A percentile compares a stretch with the other conserved stretches of the same genome.
phyloP scores from a whole-genome alignment of 2,329 filamentous ascomycete genomes.

The Cladobotryum protrusum region DNA sequence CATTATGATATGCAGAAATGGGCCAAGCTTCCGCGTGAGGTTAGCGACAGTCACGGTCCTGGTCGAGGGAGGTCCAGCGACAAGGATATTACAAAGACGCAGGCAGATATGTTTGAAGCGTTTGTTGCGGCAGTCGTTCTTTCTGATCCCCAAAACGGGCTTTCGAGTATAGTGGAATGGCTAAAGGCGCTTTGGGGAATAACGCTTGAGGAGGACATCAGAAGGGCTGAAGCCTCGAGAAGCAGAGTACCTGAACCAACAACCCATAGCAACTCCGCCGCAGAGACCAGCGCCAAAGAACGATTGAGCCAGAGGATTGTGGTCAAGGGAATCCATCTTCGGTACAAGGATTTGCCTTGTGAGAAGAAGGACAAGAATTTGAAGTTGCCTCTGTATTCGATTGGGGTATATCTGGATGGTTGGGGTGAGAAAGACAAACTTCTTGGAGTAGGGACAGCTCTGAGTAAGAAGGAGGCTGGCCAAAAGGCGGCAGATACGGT shows the following conservation, averaged over 20 bases:
- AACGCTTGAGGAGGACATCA: conserved; percentile 52
- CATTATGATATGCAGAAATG: conserved; percentile 65
- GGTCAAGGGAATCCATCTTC: conserved; percentile 51
- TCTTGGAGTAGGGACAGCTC: conserved; percentile 57
- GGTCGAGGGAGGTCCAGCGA: conserved; percentile 28
- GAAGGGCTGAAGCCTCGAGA: conserved; percentile 17
- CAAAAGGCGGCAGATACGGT: conserved; percentile 59
- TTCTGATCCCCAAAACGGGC: conserved; percentile 58
- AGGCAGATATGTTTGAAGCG: conserved; percentile 85
- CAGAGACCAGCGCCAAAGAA: conserved; percentile 22
- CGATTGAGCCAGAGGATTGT: conserved; percentile 37
- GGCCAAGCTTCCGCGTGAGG: conserved; percentile 49
- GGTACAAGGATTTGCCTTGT: conserved; percentile 52
- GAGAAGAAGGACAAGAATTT: conserved; percentile 48
- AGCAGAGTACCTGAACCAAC: conserved; percentile 5
- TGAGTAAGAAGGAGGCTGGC: conserved; percentile 64
- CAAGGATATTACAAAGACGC: conserved; percentile 62
- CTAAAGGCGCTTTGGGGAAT: conserved; percentile 68
- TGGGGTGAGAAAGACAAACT: conserved; percentile 59
- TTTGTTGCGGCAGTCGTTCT: conserved; percentile 77
- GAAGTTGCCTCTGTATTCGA: conserved; percentile 52
- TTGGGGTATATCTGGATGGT: conserved; percentile 60
- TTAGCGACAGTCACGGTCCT: conserved; percentile 21
- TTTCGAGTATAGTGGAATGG: conserved; percentile 60
- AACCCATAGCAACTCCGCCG: neutral